Conservation (phyloP, 176 grass and related monocot genomes). For the Puya raimondii region DNA sequence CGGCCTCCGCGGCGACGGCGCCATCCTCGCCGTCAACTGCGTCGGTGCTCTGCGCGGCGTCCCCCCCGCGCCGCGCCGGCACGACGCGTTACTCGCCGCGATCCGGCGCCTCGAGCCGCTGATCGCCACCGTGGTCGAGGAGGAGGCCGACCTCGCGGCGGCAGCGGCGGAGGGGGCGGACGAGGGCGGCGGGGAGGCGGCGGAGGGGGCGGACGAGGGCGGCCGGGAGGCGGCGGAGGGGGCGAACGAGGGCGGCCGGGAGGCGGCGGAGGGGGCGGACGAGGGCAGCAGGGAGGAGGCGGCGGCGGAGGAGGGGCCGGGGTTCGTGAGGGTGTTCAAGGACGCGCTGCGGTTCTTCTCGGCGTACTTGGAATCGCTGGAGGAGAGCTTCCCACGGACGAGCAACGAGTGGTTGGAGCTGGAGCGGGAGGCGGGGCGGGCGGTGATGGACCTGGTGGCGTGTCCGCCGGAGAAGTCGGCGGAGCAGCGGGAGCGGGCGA, state of each 20-base stretch:
- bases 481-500: constrained; percentile 74
- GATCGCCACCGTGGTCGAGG: constrained; percentile 77
- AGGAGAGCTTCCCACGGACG: constrained; percentile 75
- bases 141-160: constrained; percentile 79
- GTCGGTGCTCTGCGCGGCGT: too few species aligned
- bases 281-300: too few species aligned
- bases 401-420: constrained; percentile 86
- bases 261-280: too few species aligned
- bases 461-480: constrained; percentile 66
- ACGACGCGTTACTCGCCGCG: constrained; percentile 40
- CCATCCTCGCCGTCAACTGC: too few species aligned
- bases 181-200: too few species aligned
- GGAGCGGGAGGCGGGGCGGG: constrained; percentile 67
- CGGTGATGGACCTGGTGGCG: constrained; percentile 75
- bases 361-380: constrained; percentile 81
- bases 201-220: too few species aligned
- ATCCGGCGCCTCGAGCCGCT: constrained; percentile 58
- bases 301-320: too few species aligned
- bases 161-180: too few species aligned
- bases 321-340: constrained; percentile 70
- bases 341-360: constrained; percentile 88
- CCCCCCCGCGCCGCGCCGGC: too few species aligned
- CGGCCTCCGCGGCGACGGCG: too few species aligned
- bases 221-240: too few species aligned
- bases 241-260: too few species aligned